phyloP scores from a whole-genome alignment of 768 basidiomycete genomes.

The Cytidiella melzeri region DNA sequence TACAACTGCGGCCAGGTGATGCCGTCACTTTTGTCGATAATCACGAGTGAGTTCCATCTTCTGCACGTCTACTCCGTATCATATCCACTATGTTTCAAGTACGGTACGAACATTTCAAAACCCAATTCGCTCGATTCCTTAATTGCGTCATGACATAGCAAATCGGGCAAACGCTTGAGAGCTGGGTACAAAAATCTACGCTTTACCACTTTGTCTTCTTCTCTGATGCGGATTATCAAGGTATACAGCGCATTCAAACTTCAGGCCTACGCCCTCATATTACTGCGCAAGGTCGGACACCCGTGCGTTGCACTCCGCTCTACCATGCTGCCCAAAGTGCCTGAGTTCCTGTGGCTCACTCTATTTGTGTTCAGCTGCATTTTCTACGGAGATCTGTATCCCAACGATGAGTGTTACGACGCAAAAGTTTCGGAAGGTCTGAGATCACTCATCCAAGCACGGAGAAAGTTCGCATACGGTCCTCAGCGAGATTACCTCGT shows the following conservation, averaged over 20 bases:
- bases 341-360: conserved; percentile 1
- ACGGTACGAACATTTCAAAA: too few species aligned
- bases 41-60: conserved; percentile 61
- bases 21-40: conserved; percentile 91
- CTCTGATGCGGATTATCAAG: conserved; percentile 28
- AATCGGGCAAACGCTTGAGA: conserved; percentile 73
- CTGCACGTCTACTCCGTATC: conserved; percentile 5
- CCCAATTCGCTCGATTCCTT: too few species aligned
- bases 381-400: conserved; percentile 84
- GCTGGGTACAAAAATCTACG: conserved; percentile 50
- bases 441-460: conserved; percentile 48
- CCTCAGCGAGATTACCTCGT: conserved; percentile 52
- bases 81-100: conserved; percentile 29
- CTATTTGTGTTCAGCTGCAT: conserved; percentile 55
- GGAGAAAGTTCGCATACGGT: conserved; percentile 67
- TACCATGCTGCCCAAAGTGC: not conserved
- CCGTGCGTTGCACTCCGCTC: conserved; percentile 46
- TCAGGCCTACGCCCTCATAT: conserved; percentile 77
- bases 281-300: conserved; percentile 62
- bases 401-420: conserved; percentile 62
- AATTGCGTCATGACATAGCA: too few species aligned
- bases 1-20: conserved; percentile 63
- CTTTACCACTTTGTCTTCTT: not conserved
- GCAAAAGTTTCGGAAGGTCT: conserved; percentile 45
- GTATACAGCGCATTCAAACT: conserved; percentile 67